These are phyloP conservation scores for Coccomyxa subellipsoidea DNA, from an alignment of 163 green algal genomes.

Conservation along the genomic window DNA sequence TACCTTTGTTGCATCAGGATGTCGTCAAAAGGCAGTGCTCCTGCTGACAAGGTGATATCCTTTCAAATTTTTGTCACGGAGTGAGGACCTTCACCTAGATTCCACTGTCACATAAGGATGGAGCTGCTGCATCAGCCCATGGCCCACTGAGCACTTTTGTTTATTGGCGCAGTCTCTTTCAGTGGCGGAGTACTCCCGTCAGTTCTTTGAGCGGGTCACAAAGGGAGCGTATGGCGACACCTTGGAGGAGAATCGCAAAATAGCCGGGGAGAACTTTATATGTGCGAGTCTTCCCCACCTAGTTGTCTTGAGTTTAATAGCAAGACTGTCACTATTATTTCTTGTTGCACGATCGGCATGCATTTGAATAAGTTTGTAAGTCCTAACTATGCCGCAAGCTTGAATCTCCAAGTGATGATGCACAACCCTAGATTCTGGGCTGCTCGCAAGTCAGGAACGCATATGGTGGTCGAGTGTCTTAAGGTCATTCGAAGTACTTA, in stretches of 20 bases:
- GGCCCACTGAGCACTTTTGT: background rate
- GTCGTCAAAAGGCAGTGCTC: background rate
- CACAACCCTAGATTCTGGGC: background rate
- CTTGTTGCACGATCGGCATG: no score
- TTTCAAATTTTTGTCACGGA: no score
- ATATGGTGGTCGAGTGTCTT: background rate
- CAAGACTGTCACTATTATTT: no score
- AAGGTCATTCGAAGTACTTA: no score
- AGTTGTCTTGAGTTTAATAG: background rate
- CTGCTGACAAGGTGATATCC: background rate
- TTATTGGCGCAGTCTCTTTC: background rate
- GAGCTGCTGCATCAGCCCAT: background rate
- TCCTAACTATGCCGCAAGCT: no score
- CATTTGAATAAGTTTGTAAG: no score
- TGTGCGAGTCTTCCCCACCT: background rate
- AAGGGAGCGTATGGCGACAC: background rate
- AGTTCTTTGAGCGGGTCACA: constrained; percentile 8
- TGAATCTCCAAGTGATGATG: background rate
- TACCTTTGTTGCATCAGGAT: background rate
- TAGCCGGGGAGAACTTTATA: constrained; percentile 8
- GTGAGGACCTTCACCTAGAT: no score
- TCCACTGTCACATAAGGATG: no score
- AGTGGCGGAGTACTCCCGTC: constrained; percentile 10
- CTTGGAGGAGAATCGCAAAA: constrained; percentile 5
- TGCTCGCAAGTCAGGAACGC: background rate